These are phyloP conservation scores for Zea mays DNA, from an alignment of 176 grass and related monocot species.

Conservation along the genomic window Zm-B73-REFERENCE-NAM-5.0 NC_050096.1:56915001-56915500, in stretches of 20 bases:
- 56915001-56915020: slow-evolving; percentile 98
- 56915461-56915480: background rate
- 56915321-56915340: slow-evolving; percentile 59
- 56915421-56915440: background rate
- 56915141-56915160: slow-evolving; percentile 21
- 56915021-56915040: slow-evolving; percentile 92
- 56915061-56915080: slow-evolving; percentile 85
- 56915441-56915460: background rate
- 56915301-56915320: slow-evolving; percentile 78
- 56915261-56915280: slow-evolving; percentile 97
- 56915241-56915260: slow-evolving; percentile 96
- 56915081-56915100: slow-evolving; percentile 92
- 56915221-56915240: slow-evolving; percentile 85
- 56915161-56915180: slow-evolving; percentile 20
- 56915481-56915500: background rate
- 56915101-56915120: slow-evolving; percentile 98
- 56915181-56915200: slow-evolving; percentile 19
- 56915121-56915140: slow-evolving; percentile 98
- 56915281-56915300: slow-evolving; percentile 87
- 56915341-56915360: background rate
- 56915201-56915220: slow-evolving; percentile 78
- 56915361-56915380: background rate
- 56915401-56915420: background rate
- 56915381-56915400: slow-evolving; percentile 21
- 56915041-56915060: slow-evolving; percentile 99